phyloP scores from a whole-genome alignment of 2,329 filamentous ascomycete genomes.

The Incumbomyces delicatus region DNA sequence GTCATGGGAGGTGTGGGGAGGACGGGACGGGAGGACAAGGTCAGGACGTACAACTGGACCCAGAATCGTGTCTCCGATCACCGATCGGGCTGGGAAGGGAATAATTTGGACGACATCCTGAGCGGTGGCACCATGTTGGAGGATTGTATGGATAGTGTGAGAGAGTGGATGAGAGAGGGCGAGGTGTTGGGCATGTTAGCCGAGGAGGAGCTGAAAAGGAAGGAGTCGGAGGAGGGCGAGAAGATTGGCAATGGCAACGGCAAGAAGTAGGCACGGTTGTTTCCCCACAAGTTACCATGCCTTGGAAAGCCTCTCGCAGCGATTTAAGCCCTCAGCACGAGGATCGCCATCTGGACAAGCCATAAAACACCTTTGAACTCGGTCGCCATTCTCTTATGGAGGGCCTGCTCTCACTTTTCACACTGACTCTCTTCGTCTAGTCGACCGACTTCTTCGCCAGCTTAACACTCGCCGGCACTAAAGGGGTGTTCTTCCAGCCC shows the following conservation, averaged over 20 bases:
- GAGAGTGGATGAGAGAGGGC: conserved; percentile 61
- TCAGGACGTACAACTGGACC: conserved; percentile 77
- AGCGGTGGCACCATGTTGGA: conserved; percentile 64
- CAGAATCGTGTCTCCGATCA: conserved; percentile 84
- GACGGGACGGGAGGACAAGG: conserved; percentile 86
- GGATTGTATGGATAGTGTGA: conserved; percentile 66
- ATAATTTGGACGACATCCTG: conserved; percentile 73
- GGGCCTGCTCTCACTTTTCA: too few relatives aligned
- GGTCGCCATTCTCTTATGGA: too few relatives aligned
- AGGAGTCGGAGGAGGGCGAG: conserved; percentile 2
- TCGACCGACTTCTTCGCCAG: too few relatives aligned
- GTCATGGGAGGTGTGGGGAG: conserved; percentile 66
- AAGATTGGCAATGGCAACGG: conserved; percentile 3
- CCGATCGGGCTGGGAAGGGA: conserved; percentile 65
- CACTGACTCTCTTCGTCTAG: too few relatives aligned
- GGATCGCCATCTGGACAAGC: too few relatives aligned
- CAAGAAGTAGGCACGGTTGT: conserved; percentile 9
- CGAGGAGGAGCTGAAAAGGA: conserved; percentile 46
- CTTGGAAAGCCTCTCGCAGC: too few relatives aligned
- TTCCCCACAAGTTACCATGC: too few relatives aligned
- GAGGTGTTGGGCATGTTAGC: conserved; percentile 64
- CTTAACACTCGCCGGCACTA: too few relatives aligned
- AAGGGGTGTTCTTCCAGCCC: too few relatives aligned
- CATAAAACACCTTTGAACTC: too few relatives aligned
- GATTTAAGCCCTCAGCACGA: too few relatives aligned